Evolutionary conservation across 2,329 filamentous ascomycete genomes (phyloP), one percentile per base, ranked within the genome.

Genomic region (Aspergillus hiratsukae): DNA sequence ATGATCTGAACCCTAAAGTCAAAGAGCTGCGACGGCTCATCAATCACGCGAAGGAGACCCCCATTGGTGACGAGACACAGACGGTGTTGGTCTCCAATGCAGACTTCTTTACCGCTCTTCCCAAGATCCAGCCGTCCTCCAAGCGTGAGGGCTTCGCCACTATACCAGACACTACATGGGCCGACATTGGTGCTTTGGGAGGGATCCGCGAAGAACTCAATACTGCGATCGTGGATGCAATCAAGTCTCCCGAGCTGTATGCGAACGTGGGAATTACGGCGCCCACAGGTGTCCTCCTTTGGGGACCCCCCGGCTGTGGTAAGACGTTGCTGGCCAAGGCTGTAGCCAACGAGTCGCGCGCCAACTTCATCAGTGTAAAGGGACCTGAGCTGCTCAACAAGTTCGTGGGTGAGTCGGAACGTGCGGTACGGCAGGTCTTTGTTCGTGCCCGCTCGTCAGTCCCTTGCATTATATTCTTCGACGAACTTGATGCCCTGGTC

Each of bases 351-450:
- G 91, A 96, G 71, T 92, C 89, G 7, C 91, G 93, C 72, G 94
- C 94, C 49, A 97, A 96, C 74, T 99, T 99, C 78, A 99, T 99
- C 74, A 91, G 91, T 52, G 91, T 99, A 75, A 97, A 97, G 74
- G 94, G 94, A 0, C 94, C 94, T 0, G 94, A 99, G 72, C 80
- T 99, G 9, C 83, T 99, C 48, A 97, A 97, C 80, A 99, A 97
- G 75, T 99, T 93, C 71, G 92, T 99, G 9, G 94, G 94, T 63
- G 94, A 99, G 75, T 95, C 90, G 6, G 94, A 99, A 76, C 88
- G 93, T 10, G 90, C 92, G 0, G 89, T 99, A 1, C 87, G 94
- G 23, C 91, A 96, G 71, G 88, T 97, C 0, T 99, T 99, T 74
- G 85, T 87, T 61, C 87, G 93, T 17, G 94, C 94, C 0, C 85